Base-by-base conservation (phyloP, 164 flowering plant genomes). In the Vitis cinerea region DNA sequence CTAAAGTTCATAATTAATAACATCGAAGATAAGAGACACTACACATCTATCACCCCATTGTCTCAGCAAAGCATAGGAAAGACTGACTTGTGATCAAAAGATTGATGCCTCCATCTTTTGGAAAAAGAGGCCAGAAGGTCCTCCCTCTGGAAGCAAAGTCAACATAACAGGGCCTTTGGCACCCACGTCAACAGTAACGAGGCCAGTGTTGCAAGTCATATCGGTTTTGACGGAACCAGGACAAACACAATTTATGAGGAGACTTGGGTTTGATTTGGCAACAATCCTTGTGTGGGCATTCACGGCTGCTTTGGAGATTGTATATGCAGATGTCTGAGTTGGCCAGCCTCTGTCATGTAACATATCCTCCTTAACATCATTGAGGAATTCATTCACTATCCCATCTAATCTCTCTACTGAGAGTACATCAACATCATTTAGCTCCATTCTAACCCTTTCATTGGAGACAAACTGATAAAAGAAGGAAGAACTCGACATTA, bases 291-390 rank as follows among this genome's bases (percentile, higher is more conserved):
- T 83, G 53, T 83, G 74, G 0, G 83, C 83, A 65, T 71, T 81
- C 63, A 81, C 15, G 53, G 81, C 76, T 13, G 79, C 82, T 71
- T 83, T 81, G 2, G 84, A 72, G 51, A 80, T 53, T 31, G 3
- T 56, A 31, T 83, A 83, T 1, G 80, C 69, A 14, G 71, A 47
- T 1, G 61, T 7, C 0, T 2, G 16, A 1, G 14, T 6, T 29
- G 84, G 84, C 84, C 85, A 84, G 44, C 82, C 82, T n/a, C 81
- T 84, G 31, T 57, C 64, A 63, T 73, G 65, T 11, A 72, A 14
- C 27, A 4, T 17, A 31, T 70, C 78, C 2, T 81, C 74, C 52
- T 83, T 80, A 14, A 78, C 63, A 74, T 81, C 86, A 31, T 66
- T 44, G 0, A 83, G 65, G 56, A 69, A 78, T 57, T 30, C 55